Evolutionary conservation across 257 asterid species (phyloP).

Genomic region (Solanum tacnaense): DNA sequence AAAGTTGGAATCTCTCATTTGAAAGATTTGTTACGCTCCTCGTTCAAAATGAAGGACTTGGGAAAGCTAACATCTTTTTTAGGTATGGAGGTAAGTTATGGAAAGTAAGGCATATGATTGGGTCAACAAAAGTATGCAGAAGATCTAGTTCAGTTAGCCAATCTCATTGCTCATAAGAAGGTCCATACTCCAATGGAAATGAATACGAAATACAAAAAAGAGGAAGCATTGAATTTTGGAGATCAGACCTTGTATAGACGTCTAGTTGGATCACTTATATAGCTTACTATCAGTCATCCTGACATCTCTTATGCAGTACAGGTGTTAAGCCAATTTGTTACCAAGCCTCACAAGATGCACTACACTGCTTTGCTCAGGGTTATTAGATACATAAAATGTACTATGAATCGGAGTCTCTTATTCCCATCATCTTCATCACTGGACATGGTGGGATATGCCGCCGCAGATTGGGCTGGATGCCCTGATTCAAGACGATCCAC

Average conservation of each 20-base stretch:
- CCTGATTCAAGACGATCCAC: not conserved
- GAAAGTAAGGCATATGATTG: not conserved
- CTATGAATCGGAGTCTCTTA: not conserved
- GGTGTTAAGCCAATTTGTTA: not conserved
- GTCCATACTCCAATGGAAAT: not conserved
- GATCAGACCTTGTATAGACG: not conserved
- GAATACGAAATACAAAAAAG: not conserved
- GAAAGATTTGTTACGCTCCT: not conserved
- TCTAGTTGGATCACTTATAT: not conserved
- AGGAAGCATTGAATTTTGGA: not conserved
- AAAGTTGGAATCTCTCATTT: not conserved
- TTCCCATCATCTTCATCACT: too few species aligned
- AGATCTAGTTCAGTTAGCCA: not conserved
- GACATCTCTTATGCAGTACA: not conserved
- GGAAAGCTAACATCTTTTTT: not conserved
- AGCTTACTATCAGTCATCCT: not conserved
- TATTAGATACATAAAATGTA: not conserved
- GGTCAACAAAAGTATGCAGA: not conserved
- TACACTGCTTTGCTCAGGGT: not conserved
- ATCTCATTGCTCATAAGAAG: too few species aligned
- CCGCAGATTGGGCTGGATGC: not conserved
- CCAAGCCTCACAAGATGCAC: not conserved
- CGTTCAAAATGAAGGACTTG: not conserved
- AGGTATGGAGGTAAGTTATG: not conserved
- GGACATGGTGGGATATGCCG: not conserved